Base-by-base conservation (phyloP, 306 rosid genomes). In the Acacia crassicarpa region DNA sequence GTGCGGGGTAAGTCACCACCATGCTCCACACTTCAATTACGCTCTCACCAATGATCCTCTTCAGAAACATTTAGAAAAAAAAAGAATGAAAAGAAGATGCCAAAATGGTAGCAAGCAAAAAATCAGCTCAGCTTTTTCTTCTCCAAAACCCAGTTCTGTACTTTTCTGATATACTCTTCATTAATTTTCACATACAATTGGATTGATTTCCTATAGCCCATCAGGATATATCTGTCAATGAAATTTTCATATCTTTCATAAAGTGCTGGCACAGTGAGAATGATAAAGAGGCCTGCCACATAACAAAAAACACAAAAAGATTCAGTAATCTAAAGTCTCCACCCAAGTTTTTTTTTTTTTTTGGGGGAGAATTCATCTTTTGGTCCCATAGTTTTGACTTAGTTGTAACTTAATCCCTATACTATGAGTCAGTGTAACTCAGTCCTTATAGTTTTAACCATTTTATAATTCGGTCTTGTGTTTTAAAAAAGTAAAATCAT, bases 181-280 rank as follows among this genome's bases (percentile, higher is more conserved):
- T 90, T 91, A 46, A 92, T 59, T 75, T 92, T 87, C 66, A 86
- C 87, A 89, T 89, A 87, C 71, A 96, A 86, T 53, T 74, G 88
- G 82, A 81, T 82, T 81, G 91, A 58, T 78, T 86, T 91, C 72
- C 68, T 67, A 96, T 86, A 92, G 51, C 85, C 83, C 91, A 72
- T 73, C 76, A 90, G 78, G 78, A 84, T 75, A 87, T 82, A 84
- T 78, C 56, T 90, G 88, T 92, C 99, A 65, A 89, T 88, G 83
- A 61, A 82, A 83, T 87, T 91, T 85, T 96, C 99, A 78, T 80
- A 90, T 68, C 89, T 93, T 85, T 93, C 99, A 67, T 91, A 96
- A 59, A 92, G 56, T 44, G 97, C 97, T 19, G 99, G 98, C 58
- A 91, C 72, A 43, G 97, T 93, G 77, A 96, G 96, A 83, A 89